Base-by-base conservation (phyloP, 2,329 filamentous ascomycete species). In the Colletotrichum tanaceti region DNA sequence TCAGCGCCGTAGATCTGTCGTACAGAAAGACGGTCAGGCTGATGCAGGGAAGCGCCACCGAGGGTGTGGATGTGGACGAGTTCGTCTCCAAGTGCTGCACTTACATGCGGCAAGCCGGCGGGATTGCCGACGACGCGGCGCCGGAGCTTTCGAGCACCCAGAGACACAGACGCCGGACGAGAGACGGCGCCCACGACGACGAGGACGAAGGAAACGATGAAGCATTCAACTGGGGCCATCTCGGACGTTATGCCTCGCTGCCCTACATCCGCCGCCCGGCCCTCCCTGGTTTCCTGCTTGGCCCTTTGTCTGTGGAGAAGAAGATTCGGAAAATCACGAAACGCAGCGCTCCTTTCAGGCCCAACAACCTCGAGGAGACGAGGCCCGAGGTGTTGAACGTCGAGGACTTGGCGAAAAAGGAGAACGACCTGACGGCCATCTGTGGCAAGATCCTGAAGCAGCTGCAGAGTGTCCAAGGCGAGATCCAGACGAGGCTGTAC, bases 1-100 rank as follows among this genome's bases (percentile, higher is more conserved):
- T 97, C 57, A 90, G 87, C 71, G 90, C 93, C 0, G 92, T 93
- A 5, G 94, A 98, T 71, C 80, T 97, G 5, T 91, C 92, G 0
- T 90, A 91, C 74, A 93, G 92, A 73, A 94, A 93, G 76, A 91
- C 93, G 0, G 84, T 91, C 50, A 89, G 90, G 59, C 85, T 97
- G 32, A 89, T 91, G 1, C 84, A 93, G 38, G 94, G 94, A 7
- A 91, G 91, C 73, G 82, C 86, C 2, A 88, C 89, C 3, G 89
- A 91, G 58, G 93, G 94, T 9, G 82, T 99, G 24, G 94, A 98
- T 75, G 85, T 97, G 0, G 94, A 98, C 70, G 93, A 97, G 74
- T 97, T 98, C 75, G 89, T 98, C 16, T 92, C 92, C 0, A 97
- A 97, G 79, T 95, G 92, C 77, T 93, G 97, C 68, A 88, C 87